These are phyloP conservation scores for Cryphonectria naterciae DNA, from an alignment of 2,329 filamentous ascomycete species.

Conservation along the genomic window DNA sequence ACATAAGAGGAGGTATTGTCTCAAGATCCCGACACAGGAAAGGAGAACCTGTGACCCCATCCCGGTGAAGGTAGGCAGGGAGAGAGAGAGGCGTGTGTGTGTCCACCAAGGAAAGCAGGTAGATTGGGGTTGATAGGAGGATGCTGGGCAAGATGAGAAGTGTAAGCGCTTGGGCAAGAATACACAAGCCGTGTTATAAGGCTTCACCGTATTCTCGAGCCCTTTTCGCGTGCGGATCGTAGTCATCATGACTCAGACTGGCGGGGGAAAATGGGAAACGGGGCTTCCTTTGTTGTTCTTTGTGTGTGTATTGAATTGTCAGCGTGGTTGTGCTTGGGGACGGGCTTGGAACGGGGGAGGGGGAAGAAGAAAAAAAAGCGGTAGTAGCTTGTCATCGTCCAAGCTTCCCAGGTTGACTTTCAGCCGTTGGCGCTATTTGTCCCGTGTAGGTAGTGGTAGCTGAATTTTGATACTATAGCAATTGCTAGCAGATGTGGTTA, in stretches of 20 bases:
- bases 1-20: not conserved
- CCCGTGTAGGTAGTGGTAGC: not conserved
- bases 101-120: not conserved
- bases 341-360: not conserved
- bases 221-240: not conserved
- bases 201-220: constrained; percentile 13
- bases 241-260: constrained; percentile 14
- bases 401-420: not conserved
- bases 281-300: not conserved
- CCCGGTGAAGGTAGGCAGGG: not conserved
- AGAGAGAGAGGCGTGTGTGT: not conserved
- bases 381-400: not conserved
- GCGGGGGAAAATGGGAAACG: not conserved
- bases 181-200: constrained; percentile 1
- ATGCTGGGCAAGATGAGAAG: constrained; percentile 7
- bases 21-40: not conserved
- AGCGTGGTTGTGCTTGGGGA: not conserved
- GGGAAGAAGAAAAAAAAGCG: not conserved
- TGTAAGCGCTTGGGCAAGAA: constrained; percentile 8
- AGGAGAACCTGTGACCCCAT: not conserved
- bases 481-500: not conserved
- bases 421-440: not conserved
- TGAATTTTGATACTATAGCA: not conserved
- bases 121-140: constrained; percentile 2
- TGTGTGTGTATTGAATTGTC: not conserved